These are phyloP conservation scores for Fagopyrum homotropicum DNA, from an alignment of 148 eudicot species.

Conservation along the genomic window DNA sequence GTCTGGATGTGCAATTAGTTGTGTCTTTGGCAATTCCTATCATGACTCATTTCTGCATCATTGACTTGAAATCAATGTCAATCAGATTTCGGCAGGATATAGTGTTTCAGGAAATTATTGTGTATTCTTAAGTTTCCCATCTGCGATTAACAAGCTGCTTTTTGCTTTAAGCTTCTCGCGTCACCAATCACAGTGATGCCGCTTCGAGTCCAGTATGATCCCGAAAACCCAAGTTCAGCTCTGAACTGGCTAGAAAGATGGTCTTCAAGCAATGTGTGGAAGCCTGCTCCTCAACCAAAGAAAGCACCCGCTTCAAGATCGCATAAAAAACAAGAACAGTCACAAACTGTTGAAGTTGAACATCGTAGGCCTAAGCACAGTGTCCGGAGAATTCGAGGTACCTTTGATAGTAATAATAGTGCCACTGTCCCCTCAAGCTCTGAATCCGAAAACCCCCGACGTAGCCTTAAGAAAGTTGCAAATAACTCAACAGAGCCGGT, in stretches of 20 bases:
- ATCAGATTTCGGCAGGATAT: neutral
- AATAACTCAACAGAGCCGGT: constrained; percentile 32
- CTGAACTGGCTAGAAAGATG: constrained; percentile 48
- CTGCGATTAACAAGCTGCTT: neutral
- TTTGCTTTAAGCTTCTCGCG: constrained; percentile 37
- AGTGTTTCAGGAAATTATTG: neutral
- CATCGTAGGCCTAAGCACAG: constrained; percentile 37
- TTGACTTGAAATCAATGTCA: neutral
- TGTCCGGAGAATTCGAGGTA: constrained; percentile 30
- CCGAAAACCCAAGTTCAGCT: constrained; percentile 40
- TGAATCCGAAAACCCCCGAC: constrained; percentile 44
- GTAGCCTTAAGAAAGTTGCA: constrained; percentile 35
- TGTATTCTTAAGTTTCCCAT: constrained; percentile 10
- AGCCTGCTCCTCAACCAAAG: constrained; percentile 36
- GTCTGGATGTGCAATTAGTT: neutral
- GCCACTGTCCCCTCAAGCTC: constrained; percentile 23
- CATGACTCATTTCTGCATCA: neutral
- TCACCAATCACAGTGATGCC: constrained; percentile 43
- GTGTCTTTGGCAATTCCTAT: neutral
- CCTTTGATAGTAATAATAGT: constrained; percentile 22
- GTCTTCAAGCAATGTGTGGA: constrained; percentile 42
- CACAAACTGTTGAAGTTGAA: constrained; percentile 30
- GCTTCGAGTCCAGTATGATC: constrained; percentile 49
- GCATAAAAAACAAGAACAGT: constrained; percentile 36
- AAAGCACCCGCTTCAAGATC: constrained; percentile 26